Evolutionary conservation across 192 early-diverging fungal species (phyloP).

Genomic region (Dissophora globulifera): DNA sequence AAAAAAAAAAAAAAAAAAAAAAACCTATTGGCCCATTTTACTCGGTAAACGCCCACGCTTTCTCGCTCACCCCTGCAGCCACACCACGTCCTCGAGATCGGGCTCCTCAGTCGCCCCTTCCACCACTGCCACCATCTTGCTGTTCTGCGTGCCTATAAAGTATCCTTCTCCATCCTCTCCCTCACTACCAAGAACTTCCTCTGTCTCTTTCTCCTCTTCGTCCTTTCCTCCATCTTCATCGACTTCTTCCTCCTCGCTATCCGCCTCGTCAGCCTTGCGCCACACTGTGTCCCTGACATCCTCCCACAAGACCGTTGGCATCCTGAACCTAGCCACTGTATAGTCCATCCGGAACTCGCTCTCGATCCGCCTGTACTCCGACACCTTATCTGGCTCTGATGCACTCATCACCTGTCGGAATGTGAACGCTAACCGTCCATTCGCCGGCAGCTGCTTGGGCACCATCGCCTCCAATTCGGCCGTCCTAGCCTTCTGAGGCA

Average conservation of each 20-base stretch:
- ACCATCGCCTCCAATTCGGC: background rate
- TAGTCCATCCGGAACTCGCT: conserved; percentile 47
- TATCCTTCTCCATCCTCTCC: background rate
- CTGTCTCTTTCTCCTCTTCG: background rate
- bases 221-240: conserved; percentile 8
- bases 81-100: conserved; percentile 12
- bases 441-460: conserved; percentile 27
- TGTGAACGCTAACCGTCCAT: conserved; percentile 40
- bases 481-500: background rate
- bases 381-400: conserved; percentile 10
- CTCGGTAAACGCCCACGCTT: too few species aligned
- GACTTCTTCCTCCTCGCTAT: background rate
- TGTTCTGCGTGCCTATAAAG: too few species aligned
- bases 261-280: too few species aligned
- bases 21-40: too few species aligned
- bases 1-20: too few species aligned
- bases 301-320: conserved; percentile 45
- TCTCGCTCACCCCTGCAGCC: background rate
- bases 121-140: background rate
- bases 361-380: conserved; percentile 34
- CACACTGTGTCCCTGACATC: conserved; percentile 39
- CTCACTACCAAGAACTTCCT: background rate
- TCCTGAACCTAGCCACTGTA: conserved; percentile 33
- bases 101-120: conserved; percentile 3
- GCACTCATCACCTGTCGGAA: conserved; percentile 43